Percentiles rank a stretch among this genome's conserved stretches.
Conservation (phyloP, 2,329 filamentous ascomycete genomes). For the Knufia petricola region DNA sequence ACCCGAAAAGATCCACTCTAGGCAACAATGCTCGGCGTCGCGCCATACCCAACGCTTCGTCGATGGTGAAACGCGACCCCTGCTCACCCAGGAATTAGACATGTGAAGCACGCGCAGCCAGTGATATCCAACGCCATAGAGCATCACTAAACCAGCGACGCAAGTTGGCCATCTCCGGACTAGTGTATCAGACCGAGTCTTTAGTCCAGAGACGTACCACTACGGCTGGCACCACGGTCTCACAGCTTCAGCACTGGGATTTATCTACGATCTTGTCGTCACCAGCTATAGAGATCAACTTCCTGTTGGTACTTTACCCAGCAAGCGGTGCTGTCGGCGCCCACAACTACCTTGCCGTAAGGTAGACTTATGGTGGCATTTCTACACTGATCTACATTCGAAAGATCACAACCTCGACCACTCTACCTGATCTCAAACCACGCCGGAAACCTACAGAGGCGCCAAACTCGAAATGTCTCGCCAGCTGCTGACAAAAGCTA, state of each 20-base stretch:
- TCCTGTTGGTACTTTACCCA: not conserved
- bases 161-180: not conserved
- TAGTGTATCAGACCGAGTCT: constrained; percentile 1
- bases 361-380: constrained; percentile 1
- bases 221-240: not conserved
- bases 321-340: not conserved
- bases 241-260: constrained; percentile 29
- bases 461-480: constrained; percentile 3
- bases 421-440: not conserved
- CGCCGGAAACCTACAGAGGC: not conserved
- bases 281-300: constrained; percentile 55
- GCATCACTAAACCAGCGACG: constrained; percentile 5
- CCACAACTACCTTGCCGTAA: constrained; percentile 3
- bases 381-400: constrained; percentile 3
- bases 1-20: not conserved
- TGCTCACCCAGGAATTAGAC: not conserved
- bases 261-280: constrained; percentile 44
- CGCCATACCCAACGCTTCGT: not conserved
- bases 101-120: not conserved
- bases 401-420: constrained; percentile 3
- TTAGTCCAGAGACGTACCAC: not conserved
- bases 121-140: not conserved
- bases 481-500: not conserved
- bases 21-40: constrained; percentile 2
- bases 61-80: not conserved